Evolutionary conservation across 805 yeast genomes (phyloP), one percentile per base, ranked within the genome.

Genomic region (Scheffersomyces lignosus): DNA sequence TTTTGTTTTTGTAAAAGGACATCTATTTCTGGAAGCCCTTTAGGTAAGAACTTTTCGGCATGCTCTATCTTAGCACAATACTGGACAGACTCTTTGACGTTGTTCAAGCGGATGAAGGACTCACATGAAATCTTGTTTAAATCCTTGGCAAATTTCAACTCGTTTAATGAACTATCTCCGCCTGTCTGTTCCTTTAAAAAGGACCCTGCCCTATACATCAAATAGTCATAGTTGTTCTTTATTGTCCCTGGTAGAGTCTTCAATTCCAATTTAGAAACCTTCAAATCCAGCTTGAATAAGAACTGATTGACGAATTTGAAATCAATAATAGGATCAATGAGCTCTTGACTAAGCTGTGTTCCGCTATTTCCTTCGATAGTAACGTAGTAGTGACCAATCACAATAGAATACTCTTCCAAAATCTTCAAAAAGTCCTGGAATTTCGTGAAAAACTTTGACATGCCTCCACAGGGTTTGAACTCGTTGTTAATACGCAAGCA

Each of bases 401-500:
- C 44, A n/a, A 62, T 51, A 1, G 81, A 75, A 36, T 77, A 71
- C 10, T 73, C 62, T 25, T 75, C 70, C 18, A 75, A 48, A 28
- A 49, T 62, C 49, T 44, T 62, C 40, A 64, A 59, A 27, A 70
- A 62, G 38, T 56, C 65, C 26, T 54, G 60, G 41, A 80, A 61
- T 40, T 72, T 75, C 20, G 76, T 66, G 38, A 64, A 64, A n/a
- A 80, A 57, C 47, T 81, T 76, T 8, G 86, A 75, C 20, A 73
- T 51, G 13, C 53, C 62, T 20, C 80, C 78, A 58, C 96, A 88
- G 2, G 60, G 63, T 18, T 63, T 62, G 45, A 73, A 75, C 44
- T 87, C 96, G 58, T 87, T 85, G 58, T 91, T 91, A 29, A 78
- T 72, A 37, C 84, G 80, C 33, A 91, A 64, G 56, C 97, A 89